Percentiles rank a stretch among this genome's conserved stretches.
These are phyloP conservation scores for Penicillium sp. DNA, from an alignment of 2,329 filamentous ascomycete species.

Conservation along the genomic window DNA sequence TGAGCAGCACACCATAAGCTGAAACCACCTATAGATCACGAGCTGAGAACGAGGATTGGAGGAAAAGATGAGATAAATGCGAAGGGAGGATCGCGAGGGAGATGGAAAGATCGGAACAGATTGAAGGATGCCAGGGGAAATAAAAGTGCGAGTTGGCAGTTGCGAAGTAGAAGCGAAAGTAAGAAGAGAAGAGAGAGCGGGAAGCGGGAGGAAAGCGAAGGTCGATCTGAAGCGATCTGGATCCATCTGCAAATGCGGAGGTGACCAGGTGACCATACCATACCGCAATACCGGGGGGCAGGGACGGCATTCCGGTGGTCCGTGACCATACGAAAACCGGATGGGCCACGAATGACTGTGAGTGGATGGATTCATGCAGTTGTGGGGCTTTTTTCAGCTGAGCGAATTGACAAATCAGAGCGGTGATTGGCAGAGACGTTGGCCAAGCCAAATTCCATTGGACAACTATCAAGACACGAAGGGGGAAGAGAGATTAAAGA, in stretches of 20 bases:
- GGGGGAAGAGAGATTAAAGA: no score
- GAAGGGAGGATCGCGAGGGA: not conserved
- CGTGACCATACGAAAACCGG: slow-evolving; percentile 13
- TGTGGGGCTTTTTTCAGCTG: no score
- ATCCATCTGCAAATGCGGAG: slow-evolving; percentile 24
- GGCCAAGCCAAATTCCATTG: slow-evolving; percentile 19
- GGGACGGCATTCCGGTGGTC: slow-evolving; percentile 10
- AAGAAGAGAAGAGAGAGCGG: slow-evolving; percentile 15
- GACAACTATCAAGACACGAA: slow-evolving; percentile 19
- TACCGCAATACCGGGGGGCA: slow-evolving; percentile 9
- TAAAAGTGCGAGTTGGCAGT: no score
- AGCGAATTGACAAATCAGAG: slow-evolving; percentile 16
- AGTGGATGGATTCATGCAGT: slow-evolving; percentile 10
- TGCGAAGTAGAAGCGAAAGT: slow-evolving; percentile 14
- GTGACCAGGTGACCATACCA: slow-evolving; percentile 18
- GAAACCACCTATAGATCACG: slow-evolving; percentile 34
- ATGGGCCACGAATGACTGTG: not conserved
- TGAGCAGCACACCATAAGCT: slow-evolving; percentile 36
- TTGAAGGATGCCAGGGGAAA: slow-evolving; percentile 11
- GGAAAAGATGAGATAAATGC: slow-evolving; percentile 4
- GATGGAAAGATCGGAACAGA: not conserved
- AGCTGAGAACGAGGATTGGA: slow-evolving; percentile 13
- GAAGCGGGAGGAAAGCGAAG: slow-evolving; percentile 8
- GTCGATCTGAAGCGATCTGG: slow-evolving; percentile 22
- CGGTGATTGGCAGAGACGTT: not conserved